These are phyloP conservation scores for Nakataea oryzae DNA, from an alignment of 2,329 filamentous ascomycete species.

Conservation along the genomic window DNA sequence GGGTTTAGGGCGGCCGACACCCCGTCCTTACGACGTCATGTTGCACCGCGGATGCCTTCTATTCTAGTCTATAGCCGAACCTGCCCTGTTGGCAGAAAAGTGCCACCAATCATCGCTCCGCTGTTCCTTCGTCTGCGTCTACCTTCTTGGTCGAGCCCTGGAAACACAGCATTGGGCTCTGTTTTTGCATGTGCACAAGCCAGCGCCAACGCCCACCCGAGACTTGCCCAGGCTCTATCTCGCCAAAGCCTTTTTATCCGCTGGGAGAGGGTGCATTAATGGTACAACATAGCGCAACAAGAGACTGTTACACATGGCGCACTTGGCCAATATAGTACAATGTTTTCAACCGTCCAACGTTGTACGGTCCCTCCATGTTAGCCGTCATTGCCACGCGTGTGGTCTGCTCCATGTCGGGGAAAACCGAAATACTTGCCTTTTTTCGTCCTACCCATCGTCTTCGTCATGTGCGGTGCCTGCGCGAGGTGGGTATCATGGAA, in stretches of 20 bases:
- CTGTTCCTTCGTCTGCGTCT: no score
- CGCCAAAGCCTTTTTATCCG: no score
- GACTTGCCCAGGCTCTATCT: no score
- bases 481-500: not conserved
- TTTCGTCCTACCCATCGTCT: not conserved
- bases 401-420: no score
- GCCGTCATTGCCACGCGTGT: not conserved
- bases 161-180: no score
- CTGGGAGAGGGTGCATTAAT: not conserved
- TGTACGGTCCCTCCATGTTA: not conserved
- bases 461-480: not conserved
- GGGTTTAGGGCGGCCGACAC: not conserved
- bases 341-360: not conserved
- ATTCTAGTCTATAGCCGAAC: no score
- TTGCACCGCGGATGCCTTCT: no score
- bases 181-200: no score
- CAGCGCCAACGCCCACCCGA: no score
- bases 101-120: no score
- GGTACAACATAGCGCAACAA: not conserved
- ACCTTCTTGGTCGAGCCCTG: no score
- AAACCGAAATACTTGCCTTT: not conserved
- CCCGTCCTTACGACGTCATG: not conserved
- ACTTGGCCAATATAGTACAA: not conserved
- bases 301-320: not conserved
- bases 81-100: no score